Evolutionary conservation across 1,284 basidiomycete genomes (phyloP), one percentile per base, ranked within the genome.

Genomic region (Ustilago tritici): DNA sequence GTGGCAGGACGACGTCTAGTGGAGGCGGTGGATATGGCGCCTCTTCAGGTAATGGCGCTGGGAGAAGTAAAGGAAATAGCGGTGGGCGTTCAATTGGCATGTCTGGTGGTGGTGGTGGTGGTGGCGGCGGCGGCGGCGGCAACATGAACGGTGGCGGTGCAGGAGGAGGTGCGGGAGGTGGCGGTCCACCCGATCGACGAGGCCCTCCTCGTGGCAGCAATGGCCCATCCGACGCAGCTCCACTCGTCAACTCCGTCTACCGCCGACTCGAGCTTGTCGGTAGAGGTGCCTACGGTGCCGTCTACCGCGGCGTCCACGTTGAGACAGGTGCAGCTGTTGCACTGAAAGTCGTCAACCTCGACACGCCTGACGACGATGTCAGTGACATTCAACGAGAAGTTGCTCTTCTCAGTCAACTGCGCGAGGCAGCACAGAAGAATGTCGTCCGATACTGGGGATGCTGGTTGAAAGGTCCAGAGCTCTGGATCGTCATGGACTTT

Each of bases 401-500:
- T 23, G 92, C 94, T 8, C 91, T 99, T 55, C 89, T 99, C 36
- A 93, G 93, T 58, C 94, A 96, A 84, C 90, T 99, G 47, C 89
- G 93, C 47, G 87, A 88, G 49, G 86, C 87, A 3, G 93, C 94
- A 77, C 91, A 91, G 0, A 92, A 93, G 62, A 99, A 99, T 85
- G 92, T 99, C 78, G 97, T 95, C 49, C 92, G 93, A 79, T 99
- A 99, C 88, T 98, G 93, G 88, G 96, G 95, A 28, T 98, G 95
- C 87, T 92, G 93, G 88, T 90, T 98, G 84, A 93, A 96, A 85
- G 95, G 95, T 0, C 93, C 95, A 32, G 93, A 94, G 58, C 93
- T 99, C 6, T 99, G 97, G 95, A 99, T 99, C 79, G 94, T 93
- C 46, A 99, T 99, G 97, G 97, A 99, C 87, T 93, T 92, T 84